phyloP scores from a whole-genome alignment of 164 flowering plant species.

The Vitis cinerea region DNA sequence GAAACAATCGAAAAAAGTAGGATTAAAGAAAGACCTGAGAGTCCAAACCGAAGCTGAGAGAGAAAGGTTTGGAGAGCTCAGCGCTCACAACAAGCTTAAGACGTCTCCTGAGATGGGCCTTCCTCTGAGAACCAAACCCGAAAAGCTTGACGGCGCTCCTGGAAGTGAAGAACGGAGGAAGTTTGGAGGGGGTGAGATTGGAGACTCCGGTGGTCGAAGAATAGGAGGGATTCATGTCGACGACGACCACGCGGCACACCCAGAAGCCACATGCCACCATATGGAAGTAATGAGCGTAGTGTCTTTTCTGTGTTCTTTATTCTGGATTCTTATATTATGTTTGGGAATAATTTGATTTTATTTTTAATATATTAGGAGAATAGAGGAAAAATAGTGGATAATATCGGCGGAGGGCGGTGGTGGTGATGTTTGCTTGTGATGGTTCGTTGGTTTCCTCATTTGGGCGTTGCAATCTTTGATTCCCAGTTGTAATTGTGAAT shows the following conservation, averaged over 20 bases:
- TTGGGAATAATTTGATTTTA: neutral
- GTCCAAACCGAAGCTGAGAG: constrained; percentile 46
- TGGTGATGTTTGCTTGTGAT: neutral
- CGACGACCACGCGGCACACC: constrained; percentile 14
- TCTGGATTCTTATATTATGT: neutral
- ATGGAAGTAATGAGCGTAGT: neutral
- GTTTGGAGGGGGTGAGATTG: constrained; percentile 3
- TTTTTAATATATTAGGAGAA: constrained; percentile 1
- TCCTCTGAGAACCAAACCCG: constrained; percentile 17
- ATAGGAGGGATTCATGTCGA: constrained; percentile 24
- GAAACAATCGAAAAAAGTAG: neutral
- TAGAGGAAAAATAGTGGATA: constrained; percentile 10
- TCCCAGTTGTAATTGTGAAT: no score
- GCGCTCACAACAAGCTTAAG: constrained; percentile 40
- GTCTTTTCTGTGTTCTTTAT: neutral
- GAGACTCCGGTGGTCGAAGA: constrained; percentile 17
- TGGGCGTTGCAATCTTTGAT: no score
- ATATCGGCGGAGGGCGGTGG: neutral
- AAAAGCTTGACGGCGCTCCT: constrained; percentile 6
- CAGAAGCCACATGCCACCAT: constrained; percentile 26
- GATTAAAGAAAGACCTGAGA: constrained; percentile 39
- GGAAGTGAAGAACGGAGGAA: constrained; percentile 3
- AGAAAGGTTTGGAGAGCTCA: constrained; percentile 42
- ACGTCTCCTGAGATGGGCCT: constrained; percentile 10
- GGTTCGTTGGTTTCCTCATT: neutral